These are phyloP conservation scores for Geranomyces michiganensis DNA, from an alignment of 192 early-diverging fungal genomes.

Conservation along the genomic window DNA sequence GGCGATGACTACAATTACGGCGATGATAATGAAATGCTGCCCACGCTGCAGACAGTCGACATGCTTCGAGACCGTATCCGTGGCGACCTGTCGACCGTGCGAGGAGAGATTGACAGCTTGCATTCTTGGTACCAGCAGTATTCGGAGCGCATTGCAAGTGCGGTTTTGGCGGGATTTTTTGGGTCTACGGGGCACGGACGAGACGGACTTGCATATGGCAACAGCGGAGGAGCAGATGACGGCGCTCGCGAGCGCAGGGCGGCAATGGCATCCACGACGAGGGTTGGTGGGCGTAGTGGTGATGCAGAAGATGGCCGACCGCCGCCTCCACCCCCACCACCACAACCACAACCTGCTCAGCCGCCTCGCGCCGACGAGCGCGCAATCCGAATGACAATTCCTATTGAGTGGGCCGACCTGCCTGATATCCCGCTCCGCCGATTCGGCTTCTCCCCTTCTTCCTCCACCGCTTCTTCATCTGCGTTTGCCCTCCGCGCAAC, in stretches of 20 bases:
- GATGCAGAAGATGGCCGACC: background rate
- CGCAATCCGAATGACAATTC: background rate
- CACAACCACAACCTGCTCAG: background rate
- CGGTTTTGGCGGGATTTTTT: conserved; percentile 10
- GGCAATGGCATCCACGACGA: background rate
- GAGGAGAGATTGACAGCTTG: conserved; percentile 3
- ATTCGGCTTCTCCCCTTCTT: background rate
- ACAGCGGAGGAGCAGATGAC: background rate
- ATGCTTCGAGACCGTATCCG: background rate
- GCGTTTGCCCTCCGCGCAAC: too few relatives aligned
- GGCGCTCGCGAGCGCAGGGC: background rate
- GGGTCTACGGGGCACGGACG: background rate
- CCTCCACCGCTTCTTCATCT: background rate
- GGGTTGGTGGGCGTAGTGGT: too few relatives aligned
- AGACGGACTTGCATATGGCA: too few relatives aligned
- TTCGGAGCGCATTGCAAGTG: background rate
- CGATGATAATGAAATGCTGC: background rate
- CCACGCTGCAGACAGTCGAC: background rate
- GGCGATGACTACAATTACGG: background rate
- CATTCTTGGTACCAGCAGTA: conserved; percentile 13
- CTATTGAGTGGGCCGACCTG: background rate
- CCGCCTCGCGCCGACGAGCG: background rate
- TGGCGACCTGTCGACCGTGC: background rate
- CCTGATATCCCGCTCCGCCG: conserved; percentile 9
- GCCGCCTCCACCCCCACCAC: background rate